Base-by-base conservation (phyloP, 768 basidiomycete species). In the Lepiota venenata region DNA sequence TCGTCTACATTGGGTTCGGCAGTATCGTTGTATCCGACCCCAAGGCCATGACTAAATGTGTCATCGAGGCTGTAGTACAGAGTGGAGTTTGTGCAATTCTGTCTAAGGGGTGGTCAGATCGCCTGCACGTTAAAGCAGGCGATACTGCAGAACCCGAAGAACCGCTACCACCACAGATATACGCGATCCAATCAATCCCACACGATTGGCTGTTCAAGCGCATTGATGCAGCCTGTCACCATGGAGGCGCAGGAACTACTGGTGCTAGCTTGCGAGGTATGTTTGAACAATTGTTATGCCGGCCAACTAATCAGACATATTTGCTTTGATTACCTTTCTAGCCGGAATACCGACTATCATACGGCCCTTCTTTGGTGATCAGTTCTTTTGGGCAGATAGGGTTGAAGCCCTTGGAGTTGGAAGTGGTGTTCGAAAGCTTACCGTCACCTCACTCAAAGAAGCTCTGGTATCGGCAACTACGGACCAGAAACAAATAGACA, bases 41-140 rank as follows among this genome's bases (percentile, higher is more conserved):
- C 2, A 87, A 83, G 64, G 80, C 82, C 38, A 93, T 99, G 90
- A 98, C 97, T 0, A 84, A 83, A 39, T 91, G 84, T 63, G 89
- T 99, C 46, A 79, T 96, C 40, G 91, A 97, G 45, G 92, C 96
- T 3, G 86, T 98, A 46, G 66, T 85, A 10, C 80, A 85, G 55
- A 93, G 93, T 60, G 94, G 88, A 2, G 94, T 98, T 4, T 80
- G 84, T 66, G 93, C 93, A 18, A 93, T 99, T 63, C 75, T 99
- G 29, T 98, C 95, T 21, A 98, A 98, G 71, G 96, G 96, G 25
- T 99, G 96, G 96, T 96, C 93, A 11, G 95, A 97, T 68, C 80
- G 97, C 49, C 79, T 95, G 3, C 79, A 86, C 2, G 73, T 78
- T 39, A 91, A 91, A 70, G 76, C 71, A 4, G 66, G 72, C 10